Evolutionary conservation across 495 filamentous ascomycete species (phyloP), one percentile per base, ranked within the genome.

Genomic region (Tuber magnatum): DNA sequence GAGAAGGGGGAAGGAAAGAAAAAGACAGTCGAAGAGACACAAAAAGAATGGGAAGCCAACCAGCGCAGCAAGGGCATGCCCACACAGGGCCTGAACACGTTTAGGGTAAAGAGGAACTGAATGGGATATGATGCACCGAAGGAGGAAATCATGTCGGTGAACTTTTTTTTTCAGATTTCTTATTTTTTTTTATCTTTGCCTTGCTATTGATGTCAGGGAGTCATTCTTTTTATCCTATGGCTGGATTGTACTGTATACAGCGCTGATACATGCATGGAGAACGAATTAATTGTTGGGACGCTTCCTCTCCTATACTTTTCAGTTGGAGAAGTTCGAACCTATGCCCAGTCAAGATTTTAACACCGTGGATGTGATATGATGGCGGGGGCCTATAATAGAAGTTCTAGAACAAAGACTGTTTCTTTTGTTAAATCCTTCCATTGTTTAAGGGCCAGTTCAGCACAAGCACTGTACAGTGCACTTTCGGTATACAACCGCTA

Each of bases 11-110:
- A 35, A 68, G 20, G 70, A 35, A 79, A 71, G 46, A 79, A 79
- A 68, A 24, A 70, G 24, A 48, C 76, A n/a, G 39, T 68, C 24
- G 71, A 79, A 18, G 76, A 51, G 10, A 61, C 43, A 4, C 56
- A 75, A 38, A 79, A 65, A 65, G 77, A 79, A 38, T 79, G 77
- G 77, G 77, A 79, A 24, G 72, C 74, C 24, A 79, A 75, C 18
- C 74, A 75, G 70, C 72, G 75, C 18, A 79, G 73, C 38, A 79
- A 79, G n/a, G 77, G 77, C 24, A 79, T 79, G 77, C 77, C 77
- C 39, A 79, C 61, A 16, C 51, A 79, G 46, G 77, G 77, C 0
- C 42, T 79, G 32, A 79, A 79, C 46, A 79, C 70, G 10, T 79
- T 79, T 32, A 79, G 77, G 46, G 65, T 79, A 18, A 79, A 79